These are phyloP conservation scores for Avicennia marina DNA, from an alignment of 257 asterid genomes.

Conservation along the genomic window DNA sequence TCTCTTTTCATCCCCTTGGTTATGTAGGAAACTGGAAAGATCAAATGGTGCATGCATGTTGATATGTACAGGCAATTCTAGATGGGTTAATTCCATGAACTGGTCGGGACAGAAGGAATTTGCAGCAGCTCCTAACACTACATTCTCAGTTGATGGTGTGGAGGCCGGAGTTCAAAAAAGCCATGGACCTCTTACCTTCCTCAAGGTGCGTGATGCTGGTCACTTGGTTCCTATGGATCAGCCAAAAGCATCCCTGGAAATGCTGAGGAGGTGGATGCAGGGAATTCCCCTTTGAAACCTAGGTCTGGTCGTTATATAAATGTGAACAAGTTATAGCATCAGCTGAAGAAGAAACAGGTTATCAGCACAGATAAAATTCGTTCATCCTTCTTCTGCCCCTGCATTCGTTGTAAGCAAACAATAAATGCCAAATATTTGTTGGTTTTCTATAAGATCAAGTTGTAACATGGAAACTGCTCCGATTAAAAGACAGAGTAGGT, in stretches of 20 bases:
- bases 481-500: no score
- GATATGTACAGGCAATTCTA: constrained; percentile 47
- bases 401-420: no score
- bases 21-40: not conserved
- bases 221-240: constrained; percentile 82
- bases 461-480: no score
- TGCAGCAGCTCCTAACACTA: constrained; percentile 29
- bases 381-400: no score
- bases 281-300: not conserved
- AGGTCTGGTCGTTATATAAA: no score
- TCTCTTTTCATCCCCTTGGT: no score
- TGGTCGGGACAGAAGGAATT: constrained; percentile 61
- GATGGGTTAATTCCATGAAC: constrained; percentile 73
- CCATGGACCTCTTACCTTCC: constrained; percentile 46
- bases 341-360: no score
- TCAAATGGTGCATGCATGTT: not conserved
- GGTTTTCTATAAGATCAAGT: no score
- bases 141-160: constrained; percentile 51
- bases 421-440: no score
- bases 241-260: constrained; percentile 57
- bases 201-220: constrained; percentile 64
- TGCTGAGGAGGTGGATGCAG: constrained; percentile 24
- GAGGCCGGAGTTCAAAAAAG: constrained; percentile 51
- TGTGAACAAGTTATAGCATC: no score
- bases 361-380: no score